phyloP scores from a whole-genome alignment of 768 basidiomycete species.

The Coprinopsis sp. region DNA sequence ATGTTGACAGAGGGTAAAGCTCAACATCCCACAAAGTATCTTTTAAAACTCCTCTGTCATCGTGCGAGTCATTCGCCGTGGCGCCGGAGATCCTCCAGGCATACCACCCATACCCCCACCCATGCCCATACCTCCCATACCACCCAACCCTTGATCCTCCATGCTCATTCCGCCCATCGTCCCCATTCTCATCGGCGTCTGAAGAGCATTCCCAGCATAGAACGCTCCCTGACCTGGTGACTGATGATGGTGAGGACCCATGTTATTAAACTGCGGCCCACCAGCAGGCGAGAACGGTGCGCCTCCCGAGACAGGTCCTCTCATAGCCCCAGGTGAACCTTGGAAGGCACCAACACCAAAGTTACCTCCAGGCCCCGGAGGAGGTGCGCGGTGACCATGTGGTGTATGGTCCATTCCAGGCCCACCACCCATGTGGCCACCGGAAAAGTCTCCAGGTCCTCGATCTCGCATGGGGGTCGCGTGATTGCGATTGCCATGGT shows the following conservation, averaged over 20 bases:
- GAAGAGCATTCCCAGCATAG: conserved; percentile 19
- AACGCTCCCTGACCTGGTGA: too few relatives aligned
- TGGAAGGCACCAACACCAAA: conserved; percentile 23
- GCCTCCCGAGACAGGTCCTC: conserved; percentile 10
- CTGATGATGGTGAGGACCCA: conserved; percentile 13
- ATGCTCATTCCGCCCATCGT: conserved; percentile 20
- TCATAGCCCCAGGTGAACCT: conserved; percentile 22
- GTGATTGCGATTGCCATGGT: conserved; percentile 26
- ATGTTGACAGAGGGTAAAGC: too few relatives aligned
- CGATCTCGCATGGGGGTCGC: conserved; percentile 27
- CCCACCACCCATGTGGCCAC: conserved; percentile 23
- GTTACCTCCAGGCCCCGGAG: conserved; percentile 22
- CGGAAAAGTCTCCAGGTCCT: too few relatives aligned
- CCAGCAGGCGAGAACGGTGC: conserved; percentile 6
- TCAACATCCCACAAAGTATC: too few relatives aligned
- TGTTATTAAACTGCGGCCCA: conserved; percentile 28
- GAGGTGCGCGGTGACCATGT: conserved; percentile 12
- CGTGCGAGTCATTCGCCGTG: conserved; percentile 24
- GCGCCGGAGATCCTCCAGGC: conserved; percentile 21
- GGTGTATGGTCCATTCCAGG: conserved; percentile 12
- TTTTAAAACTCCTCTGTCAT: conserved; percentile 29
- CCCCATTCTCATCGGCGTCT: conserved; percentile 34
- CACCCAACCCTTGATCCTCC: conserved; percentile 16
- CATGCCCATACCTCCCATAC: conserved; percentile 28
- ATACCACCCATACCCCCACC: conserved; percentile 23